Evolutionary conservation across 768 basidiomycete species (phyloP).

Genomic region (Psilocybe azurescens): DNA sequence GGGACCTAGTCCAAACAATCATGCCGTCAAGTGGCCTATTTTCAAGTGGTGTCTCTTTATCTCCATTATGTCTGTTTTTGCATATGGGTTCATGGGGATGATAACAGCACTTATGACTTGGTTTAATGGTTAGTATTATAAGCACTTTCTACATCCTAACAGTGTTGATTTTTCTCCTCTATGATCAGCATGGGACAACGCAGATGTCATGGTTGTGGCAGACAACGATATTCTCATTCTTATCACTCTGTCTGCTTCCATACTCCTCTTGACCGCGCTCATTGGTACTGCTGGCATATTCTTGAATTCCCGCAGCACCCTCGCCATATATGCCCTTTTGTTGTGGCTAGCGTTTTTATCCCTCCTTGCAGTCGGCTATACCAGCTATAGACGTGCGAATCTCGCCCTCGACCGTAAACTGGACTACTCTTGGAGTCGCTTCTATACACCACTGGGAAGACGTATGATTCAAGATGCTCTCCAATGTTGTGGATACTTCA

Average conservation of each 20-base stretch:
- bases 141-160: background rate
- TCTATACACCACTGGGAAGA: constrained; percentile 59
- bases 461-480: constrained; percentile 65
- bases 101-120: constrained; percentile 60
- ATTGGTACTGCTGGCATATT: constrained; percentile 65
- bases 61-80: constrained; percentile 59
- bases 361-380: constrained; percentile 65
- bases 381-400: constrained; percentile 62
- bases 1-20: constrained; percentile 44
- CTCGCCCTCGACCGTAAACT: constrained; percentile 71
- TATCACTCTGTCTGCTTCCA: constrained; percentile 60
- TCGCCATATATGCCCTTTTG: constrained; percentile 69
- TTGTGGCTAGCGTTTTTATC: constrained; percentile 68
- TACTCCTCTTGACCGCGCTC: constrained; percentile 62
- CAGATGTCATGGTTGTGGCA: constrained; percentile 67
- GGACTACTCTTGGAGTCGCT: constrained; percentile 70
- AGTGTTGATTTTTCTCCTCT: background rate
- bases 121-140: constrained; percentile 51
- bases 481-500: constrained; percentile 71
- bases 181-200: constrained; percentile 56
- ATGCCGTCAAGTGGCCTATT: constrained; percentile 57
- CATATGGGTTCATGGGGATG: constrained; percentile 57
- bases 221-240: constrained; percentile 61
- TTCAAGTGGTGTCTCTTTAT: constrained; percentile 66
- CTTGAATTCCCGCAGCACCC: constrained; percentile 70